phyloP scores from a whole-genome alignment of 345 rosid species.

The Gossypium arboreum region DNA sequence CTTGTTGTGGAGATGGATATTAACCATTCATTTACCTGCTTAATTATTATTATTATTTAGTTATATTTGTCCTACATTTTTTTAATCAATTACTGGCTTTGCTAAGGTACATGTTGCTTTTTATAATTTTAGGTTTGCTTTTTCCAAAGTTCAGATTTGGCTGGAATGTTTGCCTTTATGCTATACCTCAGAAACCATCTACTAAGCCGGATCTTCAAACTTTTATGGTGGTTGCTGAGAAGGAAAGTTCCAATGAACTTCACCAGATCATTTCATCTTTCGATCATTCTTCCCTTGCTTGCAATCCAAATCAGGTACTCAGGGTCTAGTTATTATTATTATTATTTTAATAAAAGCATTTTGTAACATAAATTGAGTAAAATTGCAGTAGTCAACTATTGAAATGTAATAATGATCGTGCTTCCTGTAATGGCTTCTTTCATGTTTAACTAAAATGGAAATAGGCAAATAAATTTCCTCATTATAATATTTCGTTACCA shows the following conservation, averaged over 20 bases:
- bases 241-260: conserved; percentile 42
- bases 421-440: neutral
- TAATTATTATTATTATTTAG: neutral
- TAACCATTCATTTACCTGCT: conserved; percentile 4
- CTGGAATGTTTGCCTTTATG: conserved; percentile 66
- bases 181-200: conserved; percentile 48
- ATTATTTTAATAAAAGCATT: neutral
- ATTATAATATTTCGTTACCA: neutral
- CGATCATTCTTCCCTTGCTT: conserved; percentile 37
- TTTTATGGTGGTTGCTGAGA: conserved; percentile 74
- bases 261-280: conserved; percentile 48
- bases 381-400: neutral
- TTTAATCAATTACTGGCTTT: neutral
- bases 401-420: neutral
- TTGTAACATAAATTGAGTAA: neutral
- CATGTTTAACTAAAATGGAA: neutral
- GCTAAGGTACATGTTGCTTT: conserved; percentile 17
- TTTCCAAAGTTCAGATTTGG: conserved; percentile 83
- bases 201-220: conserved; percentile 53
- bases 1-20: neutral
- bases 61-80: conserved; percentile 9
- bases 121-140: conserved; percentile 58
- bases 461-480: neutral
- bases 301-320: conserved; percentile 55
- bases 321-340: neutral